Conservation (phyloP, 2,329 filamentous ascomycete species). For the Cryoendolithus antarcticus region DNA sequence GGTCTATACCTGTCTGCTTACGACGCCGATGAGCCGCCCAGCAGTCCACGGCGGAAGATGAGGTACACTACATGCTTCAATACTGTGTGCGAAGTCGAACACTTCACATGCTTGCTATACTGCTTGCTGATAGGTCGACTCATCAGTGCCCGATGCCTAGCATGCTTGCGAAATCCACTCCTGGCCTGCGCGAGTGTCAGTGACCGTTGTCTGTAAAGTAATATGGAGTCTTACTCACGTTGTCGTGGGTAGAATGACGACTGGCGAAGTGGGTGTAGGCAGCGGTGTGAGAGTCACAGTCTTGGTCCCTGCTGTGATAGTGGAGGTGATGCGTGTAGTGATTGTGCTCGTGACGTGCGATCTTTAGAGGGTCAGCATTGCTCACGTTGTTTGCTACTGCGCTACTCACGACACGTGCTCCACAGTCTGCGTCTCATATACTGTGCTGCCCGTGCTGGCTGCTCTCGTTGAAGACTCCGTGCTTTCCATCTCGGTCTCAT, state of each 20-base stretch:
- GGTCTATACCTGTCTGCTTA: too few relatives aligned
- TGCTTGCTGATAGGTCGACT: too few relatives aligned
- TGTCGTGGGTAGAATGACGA: slow-evolving; percentile 3
- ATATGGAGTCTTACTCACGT: slow-evolving; percentile 6
- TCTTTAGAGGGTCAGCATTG: slow-evolving; percentile 10
- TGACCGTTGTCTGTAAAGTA: neutral
- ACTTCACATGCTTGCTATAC: too few relatives aligned
- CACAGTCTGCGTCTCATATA: slow-evolving; percentile 19
- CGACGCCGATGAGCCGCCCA: too few relatives aligned
- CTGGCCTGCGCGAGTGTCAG: slow-evolving; percentile 4
- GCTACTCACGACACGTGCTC: slow-evolving; percentile 16
- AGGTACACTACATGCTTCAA: too few relatives aligned
- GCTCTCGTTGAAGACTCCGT: slow-evolving; percentile 10
- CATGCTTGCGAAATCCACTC: slow-evolving; percentile 7
- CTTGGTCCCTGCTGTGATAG: slow-evolving; percentile 10
- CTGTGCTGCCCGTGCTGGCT: slow-evolving; percentile 15
- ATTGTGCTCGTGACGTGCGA: slow-evolving; percentile 10
- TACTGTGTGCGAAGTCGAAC: too few relatives aligned
- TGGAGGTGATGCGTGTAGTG: slow-evolving; percentile 8
- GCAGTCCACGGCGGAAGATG: too few relatives aligned
- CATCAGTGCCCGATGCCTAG: neutral
- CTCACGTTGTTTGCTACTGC: slow-evolving; percentile 2
- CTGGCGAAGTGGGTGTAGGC: slow-evolving; percentile 1
- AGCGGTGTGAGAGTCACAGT: slow-evolving; percentile 10
- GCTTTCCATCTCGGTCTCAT: slow-evolving; percentile 24